Base-by-base conservation (phyloP, 75 land plant genomes). In the Cryptomeria japonica region DNA sequence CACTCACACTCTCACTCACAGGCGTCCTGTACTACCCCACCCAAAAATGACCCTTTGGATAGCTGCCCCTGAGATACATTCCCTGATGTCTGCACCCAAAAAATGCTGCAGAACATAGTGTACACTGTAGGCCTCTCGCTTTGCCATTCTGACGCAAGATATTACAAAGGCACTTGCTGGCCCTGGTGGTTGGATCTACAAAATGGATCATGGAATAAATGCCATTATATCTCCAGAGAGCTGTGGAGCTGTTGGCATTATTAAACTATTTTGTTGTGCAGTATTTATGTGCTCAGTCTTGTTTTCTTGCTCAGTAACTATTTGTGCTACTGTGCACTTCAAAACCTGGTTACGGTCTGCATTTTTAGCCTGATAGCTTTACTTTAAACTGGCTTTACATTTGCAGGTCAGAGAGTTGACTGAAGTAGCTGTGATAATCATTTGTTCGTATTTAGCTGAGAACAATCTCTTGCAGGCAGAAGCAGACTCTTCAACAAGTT, bases 401-500 rank as follows among this genome's bases (percentile, higher is more conserved):
- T 86, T 37, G 87, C 87, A 36, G 75, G 44, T 61, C 87, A 58
- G 37, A 58, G 39, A 85, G 32, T 18, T 49, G 56, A 36, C 34
- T 79, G 84, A 68, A 72, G 87, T 39, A 76, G 84, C 82, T 86
- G 82, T 72, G 41, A 78, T 68, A 78, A 72, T 41, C 87, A 76
- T 78, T 72, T 87, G 37, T 34, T 47, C 72, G 12, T 92, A 79
- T 68, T 76, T 84, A 11, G 78, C 53, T 90, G 78, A 19, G 61
- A 78, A 70, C 77, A 39, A 84, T 92, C 85, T 87, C 82, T 64
- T 92, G 87, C 92, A 98, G 99, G 92, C 94, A 93, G 75, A 97
- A 91, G 91, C 99, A 98, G 87, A 92, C 99, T 42, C 70, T 84
- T 22, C 95, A 95, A 88, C 99, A 98, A 89, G 88, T 97, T 80